Base-by-base conservation (phyloP, 2,329 filamentous ascomycete species). In the Cytospora mali region DNA sequence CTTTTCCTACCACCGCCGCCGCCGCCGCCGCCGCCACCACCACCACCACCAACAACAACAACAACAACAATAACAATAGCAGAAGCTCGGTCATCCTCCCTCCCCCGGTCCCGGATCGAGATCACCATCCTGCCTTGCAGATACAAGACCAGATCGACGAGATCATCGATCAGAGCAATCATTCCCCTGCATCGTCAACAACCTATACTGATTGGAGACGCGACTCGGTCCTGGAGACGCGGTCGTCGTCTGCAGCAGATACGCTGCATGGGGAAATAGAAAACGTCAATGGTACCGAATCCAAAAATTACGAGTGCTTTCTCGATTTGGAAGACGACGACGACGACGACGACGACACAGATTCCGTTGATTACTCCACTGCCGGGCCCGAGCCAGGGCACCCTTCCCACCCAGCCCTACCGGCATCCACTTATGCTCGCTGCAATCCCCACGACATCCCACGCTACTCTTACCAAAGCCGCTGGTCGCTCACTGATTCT, bases 201-300 rank as follows among this genome's bases (percentile, higher is more conserved):
- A 67, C 68, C 50, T 67, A 72, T 16, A 76, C 81, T 64, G 75
- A 76, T 64, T 77, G 77, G 71, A 87, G 84, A 72, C 78, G 85
- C 64, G 84, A 87, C 68, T 87, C 84, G 27, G 81, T 79, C 9
- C 77, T 83, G 57, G 76, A 80, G 14, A 80, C 80, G 18, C 74
- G 76, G 33, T 80, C 79, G 28, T 80, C 79, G 28, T 71, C 74
- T 6, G 70, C 70, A 61, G 78, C 76, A 25, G 75, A 76, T 53
- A 75, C 61, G 29, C 51, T 62, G 28, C 61, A 58, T 4, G 63
- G 69, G 6, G 71, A 71, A 29, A 59, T 62, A n/a, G 48, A 62
- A 14, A 63, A 64, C 28, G 62, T 62, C 49, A 70, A 70, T 57
- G 10, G 33, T 35, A 35, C 33, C 33, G 16, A 39, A 18, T 11